A percentile compares a stretch with the other conserved stretches of the same genome.
Evolutionary conservation across 306 rosid species (phyloP).

Genomic region (Prunus armeniaca): DNA sequence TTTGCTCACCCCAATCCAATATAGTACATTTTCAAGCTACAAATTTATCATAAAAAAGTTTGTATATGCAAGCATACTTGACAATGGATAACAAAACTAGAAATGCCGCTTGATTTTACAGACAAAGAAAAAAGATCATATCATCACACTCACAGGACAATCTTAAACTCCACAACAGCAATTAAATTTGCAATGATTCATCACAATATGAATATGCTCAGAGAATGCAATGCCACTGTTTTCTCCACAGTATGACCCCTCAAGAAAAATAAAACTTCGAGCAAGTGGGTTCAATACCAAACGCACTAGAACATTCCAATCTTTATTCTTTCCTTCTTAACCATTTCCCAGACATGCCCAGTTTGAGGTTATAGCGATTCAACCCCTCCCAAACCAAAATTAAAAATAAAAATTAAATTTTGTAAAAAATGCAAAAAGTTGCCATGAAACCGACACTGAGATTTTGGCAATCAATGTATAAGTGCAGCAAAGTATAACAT

Average conservation of each 20-base stretch:
- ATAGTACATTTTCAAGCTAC: background rate
- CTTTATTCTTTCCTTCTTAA: background rate
- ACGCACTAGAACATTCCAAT: background rate
- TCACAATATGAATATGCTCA: background rate
- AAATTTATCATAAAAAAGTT: background rate
- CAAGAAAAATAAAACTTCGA: background rate
- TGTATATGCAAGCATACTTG: background rate
- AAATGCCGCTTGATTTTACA: background rate
- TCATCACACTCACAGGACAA: background rate
- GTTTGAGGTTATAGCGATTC: background rate
- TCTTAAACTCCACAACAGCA: background rate
- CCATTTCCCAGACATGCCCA: slow-evolving; percentile 18
- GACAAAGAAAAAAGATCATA: background rate
- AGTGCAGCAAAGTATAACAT: slow-evolving; percentile 4
- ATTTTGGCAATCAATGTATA: background rate
- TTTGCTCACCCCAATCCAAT: background rate
- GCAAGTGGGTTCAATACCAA: background rate
- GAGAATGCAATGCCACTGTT: slow-evolving; percentile 1
- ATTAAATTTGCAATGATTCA: background rate
- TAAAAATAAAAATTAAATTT: background rate
- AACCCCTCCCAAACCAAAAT: slow-evolving; percentile 1
- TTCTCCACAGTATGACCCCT: background rate
- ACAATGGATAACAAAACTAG: background rate
- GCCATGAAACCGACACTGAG: background rate
- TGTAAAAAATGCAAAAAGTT: background rate